Evolutionary conservation across 768 basidiomycete species (phyloP), one percentile per base, ranked within the genome.

Genomic region (Dentipellis sp.): DNA sequence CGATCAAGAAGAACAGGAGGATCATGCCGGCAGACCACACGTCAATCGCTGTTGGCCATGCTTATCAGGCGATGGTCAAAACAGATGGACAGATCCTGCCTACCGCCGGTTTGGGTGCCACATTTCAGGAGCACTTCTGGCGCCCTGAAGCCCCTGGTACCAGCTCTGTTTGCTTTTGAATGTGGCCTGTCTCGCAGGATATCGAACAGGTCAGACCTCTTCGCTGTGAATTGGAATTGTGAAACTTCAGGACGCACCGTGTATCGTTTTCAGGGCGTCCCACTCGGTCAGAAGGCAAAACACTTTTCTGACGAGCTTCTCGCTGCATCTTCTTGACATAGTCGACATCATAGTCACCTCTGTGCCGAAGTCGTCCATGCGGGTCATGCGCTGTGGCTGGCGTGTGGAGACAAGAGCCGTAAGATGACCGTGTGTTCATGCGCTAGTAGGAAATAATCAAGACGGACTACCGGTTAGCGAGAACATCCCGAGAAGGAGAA

Each of bases 51-150:
- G 66, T 40, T 14, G 36, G 14, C 58, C 23, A 39, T n/a, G 29
- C 29, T 29, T 3, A 29, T 29, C 29, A 29, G 29, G 29, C 29
- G 29, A 29, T 29, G 40, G 23, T 56, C 39, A 53, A 14, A 52
- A 59, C 54, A 66, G 34, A 10, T 23, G 48, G 19, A 50, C 7
- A 49, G 29, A 51, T 39, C 16, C n/a, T 39, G 71, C 83, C 59
- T 62, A 94, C 95, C 91, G 59, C 91, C 92, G 9, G 84, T 86
- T 71, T 99, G 97, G 63, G 92, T 88, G 3, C 82, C 82, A 63
- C 97, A 99, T 69, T 98, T 99, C 40, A 99, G 68, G 38, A 99
- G 70, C 2, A 99, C 95, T 64, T 99, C 97, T 0, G 97, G 97
- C 1, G 97, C 94, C 56, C 97, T 82, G 68, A 99, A 99, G 0